Evolutionary conservation across 257 asterid genomes (phyloP).

Genomic region (Capsicum rhomboideum): DNA sequence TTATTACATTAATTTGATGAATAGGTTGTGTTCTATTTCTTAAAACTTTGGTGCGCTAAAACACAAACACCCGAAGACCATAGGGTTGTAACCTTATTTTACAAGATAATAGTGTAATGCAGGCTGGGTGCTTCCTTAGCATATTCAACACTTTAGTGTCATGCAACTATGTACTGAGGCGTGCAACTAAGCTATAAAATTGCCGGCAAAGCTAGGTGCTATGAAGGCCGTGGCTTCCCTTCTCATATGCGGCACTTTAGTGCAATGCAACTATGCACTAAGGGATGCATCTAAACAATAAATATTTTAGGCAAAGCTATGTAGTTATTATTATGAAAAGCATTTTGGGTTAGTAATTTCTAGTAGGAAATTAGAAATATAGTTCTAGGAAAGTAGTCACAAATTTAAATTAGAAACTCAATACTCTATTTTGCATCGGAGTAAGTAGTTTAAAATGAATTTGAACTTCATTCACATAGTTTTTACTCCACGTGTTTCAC

Average conservation of each 20-base stretch:
- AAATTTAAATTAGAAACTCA: not conserved
- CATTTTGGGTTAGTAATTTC: not conserved
- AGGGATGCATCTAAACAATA: not conserved
- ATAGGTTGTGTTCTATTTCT: not conserved
- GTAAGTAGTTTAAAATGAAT: not conserved
- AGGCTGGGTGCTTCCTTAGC: not conserved
- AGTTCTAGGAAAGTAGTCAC: not conserved
- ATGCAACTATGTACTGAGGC: too few species aligned
- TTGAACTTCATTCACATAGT: not conserved
- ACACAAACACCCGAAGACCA: not conserved
- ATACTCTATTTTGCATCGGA: not conserved
- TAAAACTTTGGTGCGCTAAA: not conserved
- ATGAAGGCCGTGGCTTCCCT: not conserved
- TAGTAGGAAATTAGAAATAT: too few species aligned
- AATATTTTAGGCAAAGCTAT: not conserved
- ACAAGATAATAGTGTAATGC: not conserved
- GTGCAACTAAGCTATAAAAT: too few species aligned
- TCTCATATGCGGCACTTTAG: not conserved
- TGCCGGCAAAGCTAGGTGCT: not conserved
- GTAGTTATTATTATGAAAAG: not conserved
- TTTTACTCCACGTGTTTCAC: not conserved
- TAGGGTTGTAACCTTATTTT: not conserved
- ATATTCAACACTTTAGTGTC: too few species aligned
- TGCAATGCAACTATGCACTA: not conserved
- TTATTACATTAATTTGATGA: not conserved